phyloP scores from a whole-genome alignment of 1,139 yeast species.

The Candida freyschussii region DNA sequence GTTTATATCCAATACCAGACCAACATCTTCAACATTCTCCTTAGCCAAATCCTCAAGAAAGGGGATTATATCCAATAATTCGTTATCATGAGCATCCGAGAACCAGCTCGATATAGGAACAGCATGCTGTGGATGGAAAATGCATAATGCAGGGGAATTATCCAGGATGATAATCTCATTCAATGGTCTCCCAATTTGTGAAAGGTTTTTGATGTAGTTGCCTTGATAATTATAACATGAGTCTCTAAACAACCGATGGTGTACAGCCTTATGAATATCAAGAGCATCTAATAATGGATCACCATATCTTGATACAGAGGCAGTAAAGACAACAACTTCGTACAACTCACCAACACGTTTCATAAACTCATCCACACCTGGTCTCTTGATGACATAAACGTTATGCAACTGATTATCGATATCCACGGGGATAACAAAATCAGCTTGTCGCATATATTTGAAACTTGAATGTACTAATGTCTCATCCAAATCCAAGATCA shows the following conservation, averaged over 20 bases:
- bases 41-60: slow-evolving; percentile 79
- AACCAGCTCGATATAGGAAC: slow-evolving; percentile 99
- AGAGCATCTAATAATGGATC: slow-evolving; percentile 89
- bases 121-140: slow-evolving; percentile 96
- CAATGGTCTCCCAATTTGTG: slow-evolving; percentile 91
- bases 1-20: slow-evolving; percentile 76
- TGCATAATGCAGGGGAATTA: slow-evolving; percentile 95
- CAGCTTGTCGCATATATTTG: slow-evolving; percentile 87
- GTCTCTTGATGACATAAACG: slow-evolving; percentile 93
- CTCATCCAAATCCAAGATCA: slow-evolving; percentile 90
- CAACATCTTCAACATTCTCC: slow-evolving; percentile 68
- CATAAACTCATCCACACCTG: slow-evolving; percentile 95
- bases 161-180: slow-evolving; percentile 84
- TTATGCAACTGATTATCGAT: slow-evolving; percentile 89
- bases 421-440: slow-evolving; percentile 89
- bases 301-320: slow-evolving; percentile 91
- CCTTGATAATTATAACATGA: slow-evolving; percentile 80
- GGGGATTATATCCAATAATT: slow-evolving; percentile 85
- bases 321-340: slow-evolving; percentile 96
- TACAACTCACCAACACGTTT: slow-evolving; percentile 75
- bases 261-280: slow-evolving; percentile 68
- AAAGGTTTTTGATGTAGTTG: slow-evolving; percentile 86
- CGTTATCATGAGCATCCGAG: slow-evolving; percentile 96
- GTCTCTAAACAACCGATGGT: slow-evolving; percentile 91
- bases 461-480: slow-evolving; percentile 94